phyloP scores from a whole-genome alignment of 495 filamentous ascomycete species.

The Penicillium canariense region DNA sequence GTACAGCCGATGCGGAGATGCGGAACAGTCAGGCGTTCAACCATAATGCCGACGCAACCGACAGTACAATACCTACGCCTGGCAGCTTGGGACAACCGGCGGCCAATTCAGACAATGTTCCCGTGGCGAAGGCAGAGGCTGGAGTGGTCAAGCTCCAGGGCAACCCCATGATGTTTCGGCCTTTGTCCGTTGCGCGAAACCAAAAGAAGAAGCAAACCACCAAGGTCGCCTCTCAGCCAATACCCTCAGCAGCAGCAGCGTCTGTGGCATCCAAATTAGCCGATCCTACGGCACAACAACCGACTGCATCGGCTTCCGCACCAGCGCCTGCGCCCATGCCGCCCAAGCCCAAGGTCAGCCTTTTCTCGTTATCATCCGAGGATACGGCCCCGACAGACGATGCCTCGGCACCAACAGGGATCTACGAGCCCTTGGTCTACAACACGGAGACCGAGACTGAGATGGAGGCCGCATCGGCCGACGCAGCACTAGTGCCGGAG shows the following conservation, averaged over 20 bases:
- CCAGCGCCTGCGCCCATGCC: constrained; percentile 23
- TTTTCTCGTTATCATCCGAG: constrained; percentile 56
- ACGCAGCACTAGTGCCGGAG: constrained; percentile 9
- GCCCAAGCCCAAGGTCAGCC: constrained; percentile 54
- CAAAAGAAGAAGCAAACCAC: constrained; percentile 61
- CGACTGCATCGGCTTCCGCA: constrained; percentile 11
- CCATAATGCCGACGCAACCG: constrained; percentile 1
- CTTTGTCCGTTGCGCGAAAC: constrained; percentile 73
- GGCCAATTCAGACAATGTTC: constrained; percentile 1
- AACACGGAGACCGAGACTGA: constrained; percentile 27
- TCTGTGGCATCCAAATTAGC: no score
- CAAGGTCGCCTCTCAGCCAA: constrained; percentile 14
- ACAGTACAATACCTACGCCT: constrained; percentile 21
- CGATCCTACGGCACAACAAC: background rate
- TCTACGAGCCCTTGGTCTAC: constrained; percentile 55
- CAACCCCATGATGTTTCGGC: constrained; percentile 84
- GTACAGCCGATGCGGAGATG: constrained; percentile 50
- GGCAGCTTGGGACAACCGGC: constrained; percentile 18
- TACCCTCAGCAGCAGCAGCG: constrained; percentile 16
- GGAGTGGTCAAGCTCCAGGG: constrained; percentile 66
- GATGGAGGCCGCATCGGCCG: constrained; percentile 21
- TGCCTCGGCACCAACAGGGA: constrained; percentile 9
- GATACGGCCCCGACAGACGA: constrained; percentile 12
- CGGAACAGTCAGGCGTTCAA: constrained; percentile 28
- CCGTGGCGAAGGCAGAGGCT: constrained; percentile 26